phyloP scores from a whole-genome alignment of 257 asterid genomes.

The Capsicum baccatum region DNA sequence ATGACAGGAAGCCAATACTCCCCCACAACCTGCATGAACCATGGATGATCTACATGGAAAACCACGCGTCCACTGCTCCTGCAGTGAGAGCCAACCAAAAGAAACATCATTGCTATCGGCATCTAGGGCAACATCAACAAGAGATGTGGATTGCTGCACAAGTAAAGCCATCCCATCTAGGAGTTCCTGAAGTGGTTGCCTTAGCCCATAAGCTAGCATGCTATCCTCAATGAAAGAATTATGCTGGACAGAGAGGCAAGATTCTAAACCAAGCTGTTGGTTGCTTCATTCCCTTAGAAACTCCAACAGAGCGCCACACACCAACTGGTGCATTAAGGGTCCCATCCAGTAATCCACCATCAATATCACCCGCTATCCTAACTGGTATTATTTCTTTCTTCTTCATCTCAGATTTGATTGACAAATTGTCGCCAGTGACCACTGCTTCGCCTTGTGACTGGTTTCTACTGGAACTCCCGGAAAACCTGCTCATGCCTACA shows the following conservation, averaged over 20 bases:
- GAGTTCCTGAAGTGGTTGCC: conserved; percentile 95
- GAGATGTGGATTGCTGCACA: conserved; percentile 98
- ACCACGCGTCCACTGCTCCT: conserved; percentile 98
- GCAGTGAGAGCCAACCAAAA: conserved; percentile 94
- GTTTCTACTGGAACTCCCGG: conserved; percentile 59
- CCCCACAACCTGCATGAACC: conserved; percentile 99
- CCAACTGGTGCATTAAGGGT: conserved; percentile 87
- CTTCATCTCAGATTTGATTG: conserved; percentile 72
- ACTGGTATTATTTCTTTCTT: conserved; percentile 85
- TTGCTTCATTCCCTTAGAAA: conserved; percentile 70
- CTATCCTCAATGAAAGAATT: conserved; percentile 89
- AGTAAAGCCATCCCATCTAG: conserved; percentile 94
- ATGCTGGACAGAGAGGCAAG: conserved; percentile 62
- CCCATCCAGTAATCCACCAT: conserved; percentile 81
- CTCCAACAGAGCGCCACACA: conserved; percentile 94
- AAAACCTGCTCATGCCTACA: conserved; percentile 60
- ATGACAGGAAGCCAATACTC: conserved; percentile 91
- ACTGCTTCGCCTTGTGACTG: conserved; percentile 69
- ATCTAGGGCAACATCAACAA: conserved; percentile 95
- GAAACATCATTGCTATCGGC: conserved; percentile 98
- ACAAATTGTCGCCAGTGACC: conserved; percentile 60
- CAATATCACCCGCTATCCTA: conserved; percentile 95
- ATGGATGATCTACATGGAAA: conserved; percentile 97
- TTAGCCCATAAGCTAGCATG: conserved; percentile 87
- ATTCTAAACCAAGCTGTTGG: conserved; percentile 67